These are phyloP conservation scores for Aspergillus fumigatiaffinis DNA, from an alignment of 2,329 filamentous ascomycete species.

Conservation along the genomic window DNA sequence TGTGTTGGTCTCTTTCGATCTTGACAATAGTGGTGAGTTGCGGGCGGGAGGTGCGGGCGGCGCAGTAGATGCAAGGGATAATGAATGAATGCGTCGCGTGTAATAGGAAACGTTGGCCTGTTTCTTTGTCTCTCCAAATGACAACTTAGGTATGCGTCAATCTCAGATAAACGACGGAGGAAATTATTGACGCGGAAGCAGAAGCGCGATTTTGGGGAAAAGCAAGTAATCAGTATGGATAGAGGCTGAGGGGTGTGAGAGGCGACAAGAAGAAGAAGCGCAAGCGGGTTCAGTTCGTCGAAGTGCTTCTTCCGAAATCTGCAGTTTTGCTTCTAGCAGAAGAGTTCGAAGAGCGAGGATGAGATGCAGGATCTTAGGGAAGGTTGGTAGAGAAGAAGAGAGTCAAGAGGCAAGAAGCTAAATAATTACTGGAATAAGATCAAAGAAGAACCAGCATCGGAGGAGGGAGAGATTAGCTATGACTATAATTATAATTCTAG, in stretches of 20 bases:
- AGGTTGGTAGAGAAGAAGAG: background rate
- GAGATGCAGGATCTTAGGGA: slow-evolving; percentile 10
- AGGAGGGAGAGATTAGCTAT: slow-evolving; percentile 3
- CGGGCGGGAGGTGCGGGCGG: slow-evolving; percentile 23
- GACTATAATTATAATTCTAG: slow-evolving; percentile 1
- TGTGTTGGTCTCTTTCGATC: slow-evolving; percentile 4
- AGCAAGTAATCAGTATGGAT: background rate
- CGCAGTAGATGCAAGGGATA: slow-evolving; percentile 27
- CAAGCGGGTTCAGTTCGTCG: slow-evolving; percentile 15
- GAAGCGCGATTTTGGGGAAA: background rate
- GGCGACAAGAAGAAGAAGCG: slow-evolving; percentile 13
- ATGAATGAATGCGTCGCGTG: slow-evolving; percentile 28
- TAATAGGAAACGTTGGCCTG: slow-evolving; percentile 16
- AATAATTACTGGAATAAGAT: slow-evolving; percentile 1
- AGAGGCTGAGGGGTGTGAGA: background rate
- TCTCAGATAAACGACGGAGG: background rate
- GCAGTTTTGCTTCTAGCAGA: background rate
- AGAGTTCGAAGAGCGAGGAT: slow-evolving; percentile 14
- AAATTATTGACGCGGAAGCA: background rate
- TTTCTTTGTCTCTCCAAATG: slow-evolving; percentile 2
- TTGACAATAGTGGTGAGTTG: slow-evolving; percentile 17
- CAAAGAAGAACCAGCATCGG: slow-evolving; percentile 1
- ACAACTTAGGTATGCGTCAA: background rate
- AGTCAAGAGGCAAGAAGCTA: background rate
- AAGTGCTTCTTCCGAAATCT: slow-evolving; percentile 8